phyloP scores from a whole-genome alignment of 768 basidiomycete genomes.

The Daedalea quercina region DNA sequence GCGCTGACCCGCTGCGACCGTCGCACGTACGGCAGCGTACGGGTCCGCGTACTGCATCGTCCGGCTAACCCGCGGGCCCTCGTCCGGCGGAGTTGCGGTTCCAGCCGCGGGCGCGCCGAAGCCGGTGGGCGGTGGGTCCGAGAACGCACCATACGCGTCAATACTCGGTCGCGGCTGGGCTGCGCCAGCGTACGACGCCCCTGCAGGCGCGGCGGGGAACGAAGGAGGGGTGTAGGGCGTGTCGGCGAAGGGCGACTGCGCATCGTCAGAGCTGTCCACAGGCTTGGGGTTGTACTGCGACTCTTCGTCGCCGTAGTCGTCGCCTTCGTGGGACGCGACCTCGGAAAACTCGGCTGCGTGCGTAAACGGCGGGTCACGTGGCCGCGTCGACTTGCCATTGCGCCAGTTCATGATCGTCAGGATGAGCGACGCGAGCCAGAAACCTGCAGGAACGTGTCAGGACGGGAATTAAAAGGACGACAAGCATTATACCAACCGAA shows the following conservation, averaged over 20 bases:
- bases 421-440: conserved; percentile 66
- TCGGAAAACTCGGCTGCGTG: conserved; percentile 37
- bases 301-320: conserved; percentile 49
- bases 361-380: conserved; percentile 73
- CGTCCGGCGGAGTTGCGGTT: conserved; percentile 19
- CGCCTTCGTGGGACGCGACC: conserved; percentile 27
- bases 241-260: conserved; percentile 47
- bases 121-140: conserved; percentile 77
- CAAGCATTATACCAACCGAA: conserved; percentile 46
- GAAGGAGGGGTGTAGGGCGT: conserved; percentile 13
- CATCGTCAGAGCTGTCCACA: conserved; percentile 21
- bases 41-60: conserved; percentile 93
- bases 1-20: conserved; percentile 12
- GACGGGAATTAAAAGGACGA: background rate
- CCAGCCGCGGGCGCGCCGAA: conserved; percentile 47
- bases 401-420: conserved; percentile 75
- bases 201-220: conserved; percentile 20
- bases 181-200: conserved; percentile 17
- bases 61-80: conserved; percentile 61
- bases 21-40: conserved; percentile 72
- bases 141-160: conserved; percentile 88
- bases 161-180: conserved; percentile 45
- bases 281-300: conserved; percentile 44
- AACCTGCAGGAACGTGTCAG: conserved; percentile 37
- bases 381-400: conserved; percentile 44